Conservation (phyloP, 129 eudicot species). For the Cynara cardunculus region DNA sequence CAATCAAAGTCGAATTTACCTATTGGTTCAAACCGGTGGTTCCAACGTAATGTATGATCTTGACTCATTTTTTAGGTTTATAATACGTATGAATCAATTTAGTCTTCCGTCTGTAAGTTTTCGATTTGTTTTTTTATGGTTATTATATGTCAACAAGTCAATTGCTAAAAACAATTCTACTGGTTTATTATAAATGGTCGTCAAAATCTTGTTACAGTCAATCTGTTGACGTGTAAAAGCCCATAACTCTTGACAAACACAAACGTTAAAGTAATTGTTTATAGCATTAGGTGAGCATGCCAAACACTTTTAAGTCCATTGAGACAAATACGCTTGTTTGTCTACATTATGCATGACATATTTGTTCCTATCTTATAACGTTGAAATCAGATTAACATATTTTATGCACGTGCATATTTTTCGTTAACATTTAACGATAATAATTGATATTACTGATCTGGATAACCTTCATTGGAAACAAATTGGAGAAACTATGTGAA, state of each 20-base stretch:
- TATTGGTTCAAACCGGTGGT: too few species aligned
- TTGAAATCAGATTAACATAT: background rate
- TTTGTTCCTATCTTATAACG: background rate
- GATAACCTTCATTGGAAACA: too few species aligned
- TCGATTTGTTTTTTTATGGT: too few species aligned
- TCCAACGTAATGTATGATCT: too few species aligned
- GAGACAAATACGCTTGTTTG: background rate
- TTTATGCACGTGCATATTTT: background rate
- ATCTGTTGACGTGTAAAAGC: background rate
- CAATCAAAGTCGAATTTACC: too few species aligned
- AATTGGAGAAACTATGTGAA: too few species aligned
- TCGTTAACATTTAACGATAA: too few species aligned
- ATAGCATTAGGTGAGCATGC: background rate
- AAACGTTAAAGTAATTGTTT: background rate
- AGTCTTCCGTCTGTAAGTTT: background rate
- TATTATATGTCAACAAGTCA: background rate
- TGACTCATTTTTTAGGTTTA: too few species aligned
- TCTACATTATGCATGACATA: background rate
- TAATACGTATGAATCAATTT: too few species aligned
- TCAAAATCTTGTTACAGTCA: background rate
- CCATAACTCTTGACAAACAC: background rate
- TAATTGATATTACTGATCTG: too few species aligned
- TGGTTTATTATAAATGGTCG: background rate
- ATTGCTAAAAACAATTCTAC: background rate
- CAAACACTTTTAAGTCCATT: background rate